These are phyloP conservation scores for Hypoxylon perforatum DNA, from an alignment of 495 filamentous ascomycete genomes.

Conservation along the genomic window DNA sequence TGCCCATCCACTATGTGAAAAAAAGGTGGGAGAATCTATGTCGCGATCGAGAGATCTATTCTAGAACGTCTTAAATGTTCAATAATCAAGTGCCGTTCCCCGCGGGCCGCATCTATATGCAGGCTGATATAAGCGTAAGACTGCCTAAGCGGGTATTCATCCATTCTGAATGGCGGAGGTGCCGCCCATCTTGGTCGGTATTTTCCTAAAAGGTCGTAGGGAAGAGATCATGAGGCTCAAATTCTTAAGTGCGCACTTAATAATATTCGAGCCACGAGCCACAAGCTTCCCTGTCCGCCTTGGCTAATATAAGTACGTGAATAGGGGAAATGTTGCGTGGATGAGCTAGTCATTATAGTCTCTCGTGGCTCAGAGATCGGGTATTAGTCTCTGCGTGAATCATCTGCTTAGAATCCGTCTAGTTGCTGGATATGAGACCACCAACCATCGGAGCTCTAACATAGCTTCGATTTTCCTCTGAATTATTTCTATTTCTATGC, in stretches of 20 bases:
- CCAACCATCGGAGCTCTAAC: too few species aligned
- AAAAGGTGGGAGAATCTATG: slow-evolving; percentile 16
- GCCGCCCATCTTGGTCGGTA: not conserved
- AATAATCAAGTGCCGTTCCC: slow-evolving; percentile 21
- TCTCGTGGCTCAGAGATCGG: not conserved
- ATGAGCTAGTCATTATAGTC: not conserved
- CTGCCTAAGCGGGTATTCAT: slow-evolving; percentile 2
- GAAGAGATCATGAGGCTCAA: not conserved
- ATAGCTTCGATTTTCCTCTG: too few species aligned
- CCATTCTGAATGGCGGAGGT: not conserved
- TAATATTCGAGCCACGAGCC: slow-evolving; percentile 11
- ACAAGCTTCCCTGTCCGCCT: not conserved
- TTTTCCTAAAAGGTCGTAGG: not conserved
- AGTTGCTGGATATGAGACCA: too few species aligned
- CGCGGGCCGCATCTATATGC: slow-evolving; percentile 17
- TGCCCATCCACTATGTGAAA: slow-evolving; percentile 8
- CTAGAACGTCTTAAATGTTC: slow-evolving; percentile 13
- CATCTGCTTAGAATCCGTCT: too few species aligned
- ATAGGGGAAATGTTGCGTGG: too few species aligned
- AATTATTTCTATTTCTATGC: too few species aligned
- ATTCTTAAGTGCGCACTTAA: not conserved
- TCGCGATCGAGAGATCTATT: slow-evolving; percentile 18
- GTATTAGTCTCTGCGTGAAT: too few species aligned
- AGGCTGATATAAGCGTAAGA: not conserved
- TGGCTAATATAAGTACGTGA: too few species aligned